Evolutionary conservation across 78 protist genomes (phyloP).

Genomic region (Chrysochromulina tobinii): DNA sequence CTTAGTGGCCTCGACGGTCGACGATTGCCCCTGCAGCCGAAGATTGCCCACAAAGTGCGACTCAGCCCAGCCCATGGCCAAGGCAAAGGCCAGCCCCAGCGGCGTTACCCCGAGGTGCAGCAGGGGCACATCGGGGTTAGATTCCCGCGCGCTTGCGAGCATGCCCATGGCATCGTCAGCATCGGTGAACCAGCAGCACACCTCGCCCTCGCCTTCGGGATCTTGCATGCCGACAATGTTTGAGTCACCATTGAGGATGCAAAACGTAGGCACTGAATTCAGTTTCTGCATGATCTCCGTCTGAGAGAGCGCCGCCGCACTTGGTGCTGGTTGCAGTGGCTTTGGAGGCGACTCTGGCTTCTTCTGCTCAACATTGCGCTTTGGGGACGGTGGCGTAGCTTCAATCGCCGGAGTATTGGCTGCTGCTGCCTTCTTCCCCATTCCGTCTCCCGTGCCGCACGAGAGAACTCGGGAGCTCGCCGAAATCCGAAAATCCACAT

Average conservation of each 20-base stretch:
- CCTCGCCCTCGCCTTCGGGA: neutral
- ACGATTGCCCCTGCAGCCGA: neutral
- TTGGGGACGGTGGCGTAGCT: too few species aligned
- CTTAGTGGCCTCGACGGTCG: neutral
- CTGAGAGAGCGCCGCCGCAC: too few species aligned
- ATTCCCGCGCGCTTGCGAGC: neutral
- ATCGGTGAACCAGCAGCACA: neutral
- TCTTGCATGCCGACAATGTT: neutral
- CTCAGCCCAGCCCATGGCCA: neutral
- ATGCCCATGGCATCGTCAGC: neutral
- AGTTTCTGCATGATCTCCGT: neutral
- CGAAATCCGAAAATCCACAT: too few species aligned
- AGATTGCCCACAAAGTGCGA: neutral
- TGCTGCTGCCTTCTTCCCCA: too few species aligned
- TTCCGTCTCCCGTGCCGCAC: too few species aligned
- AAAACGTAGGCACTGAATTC: neutral
- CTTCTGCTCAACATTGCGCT: too few species aligned
- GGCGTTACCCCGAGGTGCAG: constrained; percentile 6
- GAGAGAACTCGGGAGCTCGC: too few species aligned
- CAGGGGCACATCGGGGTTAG: neutral
- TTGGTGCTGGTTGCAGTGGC: too few species aligned
- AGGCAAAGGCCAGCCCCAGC: neutral
- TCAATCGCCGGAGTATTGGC: too few species aligned
- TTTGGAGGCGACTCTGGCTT: too few species aligned
- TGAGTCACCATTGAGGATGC: neutral